These are phyloP conservation scores for Taxawa tesnikishii DNA, from an alignment of 2,329 filamentous ascomycete genomes.

Conservation along the genomic window DNA sequence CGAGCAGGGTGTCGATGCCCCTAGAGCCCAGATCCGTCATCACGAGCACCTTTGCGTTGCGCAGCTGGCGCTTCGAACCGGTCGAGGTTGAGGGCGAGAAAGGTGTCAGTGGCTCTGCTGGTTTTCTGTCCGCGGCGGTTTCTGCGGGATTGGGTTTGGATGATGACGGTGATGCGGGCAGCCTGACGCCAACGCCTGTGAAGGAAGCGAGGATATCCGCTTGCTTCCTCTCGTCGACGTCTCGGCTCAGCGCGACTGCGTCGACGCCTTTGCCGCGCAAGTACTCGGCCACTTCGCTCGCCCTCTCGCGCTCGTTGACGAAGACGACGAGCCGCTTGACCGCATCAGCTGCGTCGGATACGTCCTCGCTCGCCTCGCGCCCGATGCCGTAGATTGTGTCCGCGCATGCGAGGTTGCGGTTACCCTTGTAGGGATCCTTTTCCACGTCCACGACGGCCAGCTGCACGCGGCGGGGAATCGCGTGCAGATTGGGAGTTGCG, in stretches of 20 bases:
- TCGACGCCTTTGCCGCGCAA: constrained; percentile 78
- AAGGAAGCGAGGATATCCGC: constrained; percentile 68
- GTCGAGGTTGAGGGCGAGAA: constrained; percentile 3
- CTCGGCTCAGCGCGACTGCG: constrained; percentile 71
- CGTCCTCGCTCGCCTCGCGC: constrained; percentile 53
- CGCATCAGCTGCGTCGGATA: constrained; percentile 32
- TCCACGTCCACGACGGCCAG: constrained; percentile 86
- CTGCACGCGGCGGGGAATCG: constrained; percentile 88
- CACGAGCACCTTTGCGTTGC: constrained; percentile 81
- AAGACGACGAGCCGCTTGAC: constrained; percentile 87
- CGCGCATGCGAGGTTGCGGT: constrained; percentile 85
- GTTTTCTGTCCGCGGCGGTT: neutral
- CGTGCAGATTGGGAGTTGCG: constrained; percentile 90
- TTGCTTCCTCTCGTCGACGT: constrained; percentile 67
- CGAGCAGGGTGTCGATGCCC: constrained; percentile 86
- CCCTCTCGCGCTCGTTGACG: constrained; percentile 89
- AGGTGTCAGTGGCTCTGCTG: neutral
- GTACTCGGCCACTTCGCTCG: constrained; percentile 67
- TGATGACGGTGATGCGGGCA: no score
- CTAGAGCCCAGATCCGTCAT: constrained; percentile 86
- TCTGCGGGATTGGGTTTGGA: constrained; percentile 1
- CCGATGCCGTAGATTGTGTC: constrained; percentile 92
- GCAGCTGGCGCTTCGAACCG: constrained; percentile 37
- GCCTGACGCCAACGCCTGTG: constrained; percentile 36
- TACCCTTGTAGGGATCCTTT: constrained; percentile 84